Base-by-base conservation (phyloP, 2,329 filamentous ascomycete species). In the Cladosporium halotolerans region DNA sequence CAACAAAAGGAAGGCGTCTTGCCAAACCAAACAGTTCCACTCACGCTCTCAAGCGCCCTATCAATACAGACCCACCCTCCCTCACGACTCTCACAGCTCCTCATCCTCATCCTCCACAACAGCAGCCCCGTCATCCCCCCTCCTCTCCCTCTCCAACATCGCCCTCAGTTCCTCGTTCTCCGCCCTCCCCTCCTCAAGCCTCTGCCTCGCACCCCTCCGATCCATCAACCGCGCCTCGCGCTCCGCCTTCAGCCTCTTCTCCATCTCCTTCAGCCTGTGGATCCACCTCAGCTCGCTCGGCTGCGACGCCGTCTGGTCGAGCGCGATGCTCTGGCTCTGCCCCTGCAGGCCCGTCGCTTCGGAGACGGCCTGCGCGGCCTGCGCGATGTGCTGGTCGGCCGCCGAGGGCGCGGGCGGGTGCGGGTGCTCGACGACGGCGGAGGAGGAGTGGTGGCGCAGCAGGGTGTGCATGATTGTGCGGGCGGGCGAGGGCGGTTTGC, bases 231-330 rank as follows among this genome's bases (percentile, higher is more conserved):
- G 76, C 1, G 85, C 90, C 70, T 97, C 93, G 11, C 93, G 77
- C 73, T 99, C 93, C 43, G 88, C 84, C 69, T 96, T 95, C 14
- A 99, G 76, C 62, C 95, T 83, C 60, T 85, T 80, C 75, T 99
- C 93, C 61, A 97, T 75, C 66, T 97, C 91, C 54, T 89, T 83
- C 33, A 97, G 76, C 6, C 93, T 77, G 58, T 95, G 81, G 59
- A 95, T 83, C 89, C 89, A 96, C 60, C 86, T 82, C 59, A 88
- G 85, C 61, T 92, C 86, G 38, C 76, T 76, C 2, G 74, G 73
- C 4, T 70, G 68, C 7, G 67, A 65, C 11, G 36, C 36, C 10
- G 48, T 28, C 28, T 36, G 40, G 32, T 51, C 48, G 6, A 64
- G 60, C 0, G 66, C 55, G 76, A 79, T 18, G 75, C 80, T 32